Percentiles rank a stretch among this genome's conserved stretches.
phyloP scores from a whole-genome alignment of 345 rosid genomes.

The Linum lewisii region DNA sequence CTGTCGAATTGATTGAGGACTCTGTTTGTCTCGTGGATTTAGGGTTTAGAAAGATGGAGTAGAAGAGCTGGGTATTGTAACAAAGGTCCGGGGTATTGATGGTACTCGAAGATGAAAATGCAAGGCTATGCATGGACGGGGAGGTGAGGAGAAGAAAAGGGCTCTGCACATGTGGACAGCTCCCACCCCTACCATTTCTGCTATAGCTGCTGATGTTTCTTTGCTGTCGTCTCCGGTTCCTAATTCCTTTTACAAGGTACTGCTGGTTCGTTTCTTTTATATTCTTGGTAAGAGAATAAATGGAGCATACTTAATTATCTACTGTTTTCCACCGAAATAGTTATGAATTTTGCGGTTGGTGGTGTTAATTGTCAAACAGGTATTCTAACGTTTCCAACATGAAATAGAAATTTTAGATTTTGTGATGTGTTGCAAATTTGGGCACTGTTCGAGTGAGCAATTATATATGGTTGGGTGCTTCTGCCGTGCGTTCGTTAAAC shows the following conservation, averaged over 20 bases:
- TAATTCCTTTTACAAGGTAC: slow-evolving; percentile 57
- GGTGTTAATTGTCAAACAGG: no score
- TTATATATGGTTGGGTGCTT: background rate
- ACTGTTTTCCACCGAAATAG: background rate
- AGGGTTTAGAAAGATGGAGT: background rate
- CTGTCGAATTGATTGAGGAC: background rate
- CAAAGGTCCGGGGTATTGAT: background rate
- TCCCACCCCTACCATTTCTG: slow-evolving; percentile 21
- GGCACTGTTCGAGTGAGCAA: background rate
- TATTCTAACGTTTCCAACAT: background rate
- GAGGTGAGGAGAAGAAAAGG: slow-evolving; percentile 19
- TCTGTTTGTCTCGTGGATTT: background rate
- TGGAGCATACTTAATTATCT: background rate
- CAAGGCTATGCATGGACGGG: slow-evolving; percentile 25
- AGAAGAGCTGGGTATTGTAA: background rate
- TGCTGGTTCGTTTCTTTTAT: background rate
- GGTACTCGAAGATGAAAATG: background rate
- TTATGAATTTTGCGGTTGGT: background rate
- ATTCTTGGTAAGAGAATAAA: background rate
- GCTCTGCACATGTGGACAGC: slow-evolving; percentile 26
- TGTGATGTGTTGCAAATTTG: background rate
- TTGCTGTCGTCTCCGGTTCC: slow-evolving; percentile 25
- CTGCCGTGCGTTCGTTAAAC: no score
- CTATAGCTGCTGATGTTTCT: slow-evolving; percentile 15
- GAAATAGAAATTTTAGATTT: background rate